Percentiles rank a stretch among this genome's conserved stretches.
Evolutionary conservation across 495 filamentous ascomycete genomes (phyloP).

Genomic region (Lentithecium fluviatile): DNA sequence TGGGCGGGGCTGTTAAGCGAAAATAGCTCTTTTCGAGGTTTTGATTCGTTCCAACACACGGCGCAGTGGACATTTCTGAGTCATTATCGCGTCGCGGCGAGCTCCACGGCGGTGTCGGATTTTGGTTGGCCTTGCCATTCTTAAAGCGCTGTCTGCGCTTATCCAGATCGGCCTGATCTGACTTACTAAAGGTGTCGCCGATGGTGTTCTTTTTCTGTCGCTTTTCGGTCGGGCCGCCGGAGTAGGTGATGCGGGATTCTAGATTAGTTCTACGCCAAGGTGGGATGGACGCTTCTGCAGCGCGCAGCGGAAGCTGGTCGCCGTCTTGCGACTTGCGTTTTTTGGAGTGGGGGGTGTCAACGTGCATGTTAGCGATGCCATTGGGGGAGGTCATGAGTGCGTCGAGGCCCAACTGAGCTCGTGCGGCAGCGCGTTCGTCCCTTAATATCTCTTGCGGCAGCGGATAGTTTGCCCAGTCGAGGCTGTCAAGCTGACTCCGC

Average conservation of each 20-base stretch:
- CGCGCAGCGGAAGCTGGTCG: neutral
- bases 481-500: slow-evolving; percentile 60
- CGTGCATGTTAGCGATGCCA: slow-evolving; percentile 18
- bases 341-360: slow-evolving; percentile 45
- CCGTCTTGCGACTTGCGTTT: slow-evolving; percentile 77
- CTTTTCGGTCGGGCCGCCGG: slow-evolving; percentile 53
- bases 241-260: slow-evolving; percentile 74
- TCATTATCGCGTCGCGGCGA: slow-evolving; percentile 51
- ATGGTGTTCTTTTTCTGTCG: slow-evolving; percentile 50
- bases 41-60: slow-evolving; percentile 81
- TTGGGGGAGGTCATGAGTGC: neutral
- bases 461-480: slow-evolving; percentile 79
- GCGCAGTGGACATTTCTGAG: slow-evolving; percentile 63
- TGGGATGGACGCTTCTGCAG: slow-evolving; percentile 43
- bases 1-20: slow-evolving; percentile 84
- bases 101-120: slow-evolving; percentile 10
- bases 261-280: slow-evolving; percentile 80
- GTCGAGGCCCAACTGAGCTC: neutral
- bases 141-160: slow-evolving; percentile 88
- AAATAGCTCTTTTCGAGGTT: slow-evolving; percentile 92
- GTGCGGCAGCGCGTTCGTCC: slow-evolving; percentile 51
- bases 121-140: slow-evolving; percentile 27
- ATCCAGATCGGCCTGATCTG: slow-evolving; percentile 71
- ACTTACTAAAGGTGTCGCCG: slow-evolving; percentile 70
- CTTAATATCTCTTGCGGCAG: slow-evolving; percentile 86